Conservation (phyloP, 352 stramenopile genomes). For the Phytopythium kandeliae region DNA sequence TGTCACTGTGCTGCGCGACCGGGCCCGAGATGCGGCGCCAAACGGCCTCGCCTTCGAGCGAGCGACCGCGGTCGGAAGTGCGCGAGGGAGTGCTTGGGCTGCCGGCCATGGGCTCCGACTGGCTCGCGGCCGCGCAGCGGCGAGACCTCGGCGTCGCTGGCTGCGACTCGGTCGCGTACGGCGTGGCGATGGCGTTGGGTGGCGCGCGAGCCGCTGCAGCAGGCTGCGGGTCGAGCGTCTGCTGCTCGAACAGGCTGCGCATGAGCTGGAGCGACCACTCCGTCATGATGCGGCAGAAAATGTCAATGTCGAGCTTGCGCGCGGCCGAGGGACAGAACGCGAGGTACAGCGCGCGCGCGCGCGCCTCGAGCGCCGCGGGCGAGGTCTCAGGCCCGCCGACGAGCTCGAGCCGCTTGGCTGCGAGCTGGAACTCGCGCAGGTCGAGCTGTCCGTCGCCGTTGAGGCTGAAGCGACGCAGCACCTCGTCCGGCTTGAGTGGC, state of each 20-base stretch:
- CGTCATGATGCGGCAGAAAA: constrained; percentile 79
- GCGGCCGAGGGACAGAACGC: constrained; percentile 65
- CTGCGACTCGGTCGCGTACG: constrained; percentile 31
- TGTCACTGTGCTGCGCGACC: constrained; percentile 48
- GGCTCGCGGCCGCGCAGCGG: neutral
- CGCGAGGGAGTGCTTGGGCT: no score
- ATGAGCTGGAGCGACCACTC: constrained; percentile 70
- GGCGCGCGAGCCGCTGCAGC: constrained; percentile 7
- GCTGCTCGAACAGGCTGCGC: constrained; percentile 29
- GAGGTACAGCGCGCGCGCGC: constrained; percentile 38
- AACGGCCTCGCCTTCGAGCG: constrained; percentile 39
- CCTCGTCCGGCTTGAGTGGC: constrained; percentile 60
- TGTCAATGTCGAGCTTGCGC: constrained; percentile 69
- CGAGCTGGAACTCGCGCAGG: constrained; percentile 67
- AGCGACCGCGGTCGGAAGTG: constrained; percentile 1
- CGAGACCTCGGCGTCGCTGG: neutral
- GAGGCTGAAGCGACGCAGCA: constrained; percentile 66
- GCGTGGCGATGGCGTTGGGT: constrained; percentile 26
- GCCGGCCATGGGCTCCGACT: neutral
- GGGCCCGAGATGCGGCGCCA: constrained; percentile 51
- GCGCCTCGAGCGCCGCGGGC: constrained; percentile 3
- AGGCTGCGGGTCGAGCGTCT: constrained; percentile 8
- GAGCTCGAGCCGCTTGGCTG: constrained; percentile 66
- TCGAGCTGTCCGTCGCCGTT: constrained; percentile 73
- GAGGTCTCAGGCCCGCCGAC: constrained; percentile 14